Base-by-base conservation (phyloP, 2,329 filamentous ascomycete species). In the Botryotinia narcissicola region DNA sequence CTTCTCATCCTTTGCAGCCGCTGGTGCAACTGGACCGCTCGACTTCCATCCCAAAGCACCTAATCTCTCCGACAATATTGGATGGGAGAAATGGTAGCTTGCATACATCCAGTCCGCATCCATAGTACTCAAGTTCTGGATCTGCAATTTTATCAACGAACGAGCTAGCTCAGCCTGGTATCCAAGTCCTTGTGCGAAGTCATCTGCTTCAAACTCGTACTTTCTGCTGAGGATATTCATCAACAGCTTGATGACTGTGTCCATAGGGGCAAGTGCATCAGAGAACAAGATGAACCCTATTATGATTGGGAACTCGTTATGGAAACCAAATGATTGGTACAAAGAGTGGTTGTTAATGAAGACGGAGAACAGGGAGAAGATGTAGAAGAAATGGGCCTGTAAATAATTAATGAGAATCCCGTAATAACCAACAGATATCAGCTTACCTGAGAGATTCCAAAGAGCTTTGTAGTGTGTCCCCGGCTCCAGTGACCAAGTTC, bases 31-130 rank as follows among this genome's bases (percentile, higher is more conserved):
- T 87, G 74, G 80, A 80, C 72, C 75, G 72, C 84, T 83, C 32
- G 86, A 82, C 80, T 88, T 88, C 95, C 95, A 99, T 77, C 93
- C 91, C 75, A 99, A 88, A 1, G 95, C 96, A 83, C 93, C 93
- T 79, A 99, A 87, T 80, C 96, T 90, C 87, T 99, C 97, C 1
- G 95, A 93, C 77, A 99, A 86, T 78, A 98, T 98, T 1, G 96
- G 96, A 84, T 99, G 96, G 37, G 95, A 98, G 87, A 97, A 98
- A 85, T 99, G 95, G 87, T 98, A 99, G 84, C 92, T 97, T 71
- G 96, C 96, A 83, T 97, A 99, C 88, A 98, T 90, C 92, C 93
- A 97, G 84, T 99, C 97, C 42, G 96, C 96, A 80, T 99, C 96
- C 95, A 99, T 98, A 75, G 93, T 97, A 84, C 94, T 97, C 78